A percentile compares a stretch with the other conserved stretches of the same genome.
Evolutionary conservation across 768 basidiomycete species (phyloP).

Genomic region (Suillus subaureus): DNA sequence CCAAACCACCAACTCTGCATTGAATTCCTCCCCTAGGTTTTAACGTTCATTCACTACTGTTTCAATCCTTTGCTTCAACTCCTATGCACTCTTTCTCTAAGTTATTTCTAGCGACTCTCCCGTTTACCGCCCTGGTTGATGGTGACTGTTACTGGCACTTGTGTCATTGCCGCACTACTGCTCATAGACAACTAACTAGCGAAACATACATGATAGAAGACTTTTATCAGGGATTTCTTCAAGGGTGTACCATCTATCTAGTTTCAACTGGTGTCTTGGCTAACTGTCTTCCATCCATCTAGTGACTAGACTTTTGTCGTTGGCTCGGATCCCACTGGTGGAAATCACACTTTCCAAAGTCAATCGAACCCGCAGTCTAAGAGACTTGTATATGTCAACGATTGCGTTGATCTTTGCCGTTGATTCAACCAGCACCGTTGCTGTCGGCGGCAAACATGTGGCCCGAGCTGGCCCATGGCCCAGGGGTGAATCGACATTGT

Average conservation of each 20-base stretch:
- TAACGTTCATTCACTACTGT: background rate
- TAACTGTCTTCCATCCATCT: conserved; percentile 11
- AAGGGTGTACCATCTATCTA: conserved; percentile 42
- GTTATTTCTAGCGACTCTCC: conserved; percentile 31
- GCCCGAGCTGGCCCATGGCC: conserved; percentile 53
- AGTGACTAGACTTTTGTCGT: conserved; percentile 74
- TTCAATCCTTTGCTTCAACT: background rate
- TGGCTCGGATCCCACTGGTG: conserved; percentile 66
- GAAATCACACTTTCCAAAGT: conserved; percentile 63
- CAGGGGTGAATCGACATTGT: conserved; percentile 75
- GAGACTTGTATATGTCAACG: conserved; percentile 63
- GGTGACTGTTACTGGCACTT: conserved; percentile 27
- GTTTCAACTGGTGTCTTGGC: background rate
- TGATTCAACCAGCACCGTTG: conserved; percentile 53
- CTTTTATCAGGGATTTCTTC: conserved; percentile 52
- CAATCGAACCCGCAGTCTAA: conserved; percentile 48
- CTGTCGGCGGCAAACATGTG: conserved; percentile 52
- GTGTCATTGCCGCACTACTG: conserved; percentile 30
- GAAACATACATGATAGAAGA: conserved; percentile 40
- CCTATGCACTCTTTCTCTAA: conserved; percentile 36
- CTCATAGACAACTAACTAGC: conserved; percentile 19
- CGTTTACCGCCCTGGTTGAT: conserved; percentile 40
- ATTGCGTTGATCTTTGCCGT: conserved; percentile 57
- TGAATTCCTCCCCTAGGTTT: background rate
- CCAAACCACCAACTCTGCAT: background rate